Conservation (phyloP, 2,329 filamentous ascomycete genomes). For the Penicillium brasilianum region DNA sequence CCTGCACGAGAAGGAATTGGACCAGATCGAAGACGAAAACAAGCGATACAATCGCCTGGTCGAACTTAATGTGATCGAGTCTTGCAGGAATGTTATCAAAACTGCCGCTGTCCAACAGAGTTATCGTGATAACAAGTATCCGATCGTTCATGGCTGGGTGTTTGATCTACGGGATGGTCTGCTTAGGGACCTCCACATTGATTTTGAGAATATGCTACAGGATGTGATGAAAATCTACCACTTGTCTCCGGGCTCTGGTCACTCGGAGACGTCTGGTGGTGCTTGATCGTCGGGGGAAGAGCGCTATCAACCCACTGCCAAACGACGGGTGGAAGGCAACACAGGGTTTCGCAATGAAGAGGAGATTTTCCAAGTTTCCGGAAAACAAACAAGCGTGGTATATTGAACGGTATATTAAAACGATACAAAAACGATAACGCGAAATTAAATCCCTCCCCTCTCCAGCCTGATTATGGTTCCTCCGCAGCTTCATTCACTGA, state of each 20-base stretch:
- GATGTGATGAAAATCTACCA: constrained; percentile 35
- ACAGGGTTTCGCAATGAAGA: not conserved
- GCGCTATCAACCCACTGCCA: not conserved
- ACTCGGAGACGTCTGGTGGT: constrained; percentile 8
- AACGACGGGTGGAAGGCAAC: not conserved
- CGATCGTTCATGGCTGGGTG: constrained; percentile 75
- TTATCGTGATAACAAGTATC: constrained; percentile 66
- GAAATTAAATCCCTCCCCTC: not conserved
- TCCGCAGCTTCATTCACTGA: constrained; percentile 11
- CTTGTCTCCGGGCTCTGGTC: constrained; percentile 6
- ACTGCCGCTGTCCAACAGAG: constrained; percentile 64
- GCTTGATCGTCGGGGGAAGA: not conserved
- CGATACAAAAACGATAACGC: not conserved
- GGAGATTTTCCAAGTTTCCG: not conserved
- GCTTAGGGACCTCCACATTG: constrained; percentile 67
- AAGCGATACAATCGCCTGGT: constrained; percentile 35
- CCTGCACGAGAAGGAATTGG: constrained; percentile 72
- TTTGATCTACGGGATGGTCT: constrained; percentile 72
- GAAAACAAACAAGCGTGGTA: not conserved
- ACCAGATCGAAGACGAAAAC: constrained; percentile 29
- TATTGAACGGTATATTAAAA: not conserved
- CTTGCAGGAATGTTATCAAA: constrained; percentile 38
- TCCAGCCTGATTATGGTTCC: not conserved
- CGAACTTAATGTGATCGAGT: constrained; percentile 39
- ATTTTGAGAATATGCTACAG: constrained; percentile 62